These are phyloP conservation scores for Ganoderma lucidum DNA, from an alignment of 1,284 basidiomycete genomes.

Conservation along the genomic window DNA sequence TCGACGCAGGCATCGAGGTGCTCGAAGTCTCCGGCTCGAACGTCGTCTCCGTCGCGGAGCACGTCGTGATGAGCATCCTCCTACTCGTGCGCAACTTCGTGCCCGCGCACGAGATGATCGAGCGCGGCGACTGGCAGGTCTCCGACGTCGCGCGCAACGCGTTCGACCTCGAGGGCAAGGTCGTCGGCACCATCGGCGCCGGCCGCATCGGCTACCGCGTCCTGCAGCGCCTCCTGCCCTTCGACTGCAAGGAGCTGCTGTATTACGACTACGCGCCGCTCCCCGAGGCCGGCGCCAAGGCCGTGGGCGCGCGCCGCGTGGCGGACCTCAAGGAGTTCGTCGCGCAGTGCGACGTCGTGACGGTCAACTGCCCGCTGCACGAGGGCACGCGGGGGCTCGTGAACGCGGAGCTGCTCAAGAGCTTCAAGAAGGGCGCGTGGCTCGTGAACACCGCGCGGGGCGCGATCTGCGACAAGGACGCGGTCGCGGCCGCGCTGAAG, in stretches of 20 bases:
- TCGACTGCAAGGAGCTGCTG: slow-evolving; percentile 91
- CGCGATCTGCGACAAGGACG: slow-evolving; percentile 89
- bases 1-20: slow-evolving; percentile 82
- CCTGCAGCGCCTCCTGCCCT: slow-evolving; percentile 86
- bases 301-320: slow-evolving; percentile 79
- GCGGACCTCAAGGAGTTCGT: slow-evolving; percentile 88
- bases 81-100: slow-evolving; percentile 89
- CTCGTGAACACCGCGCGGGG: slow-evolving; percentile 95
- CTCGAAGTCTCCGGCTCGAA: slow-evolving; percentile 56
- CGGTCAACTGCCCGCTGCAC: slow-evolving; percentile 92
- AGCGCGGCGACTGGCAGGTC: slow-evolving; percentile 87
- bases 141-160: slow-evolving; percentile 83
- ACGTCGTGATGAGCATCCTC: slow-evolving; percentile 88
- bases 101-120: slow-evolving; percentile 87
- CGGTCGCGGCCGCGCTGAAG: slow-evolving; percentile 80
- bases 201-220: slow-evolving; percentile 93
- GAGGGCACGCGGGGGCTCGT: slow-evolving; percentile 86
- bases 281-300: slow-evolving; percentile 76
- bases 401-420: slow-evolving; percentile 84
- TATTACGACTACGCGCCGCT: slow-evolving; percentile 94
- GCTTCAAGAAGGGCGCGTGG: slow-evolving; percentile 94
- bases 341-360: slow-evolving; percentile 84
- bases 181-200: slow-evolving; percentile 89
- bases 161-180: slow-evolving; percentile 92
- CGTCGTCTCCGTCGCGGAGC: slow-evolving; percentile 92